Percentiles rank a stretch among this genome's conserved stretches.
Conservation (phyloP, 2,329 filamentous ascomycete genomes). For the Aureobasidium sp. region DNA sequence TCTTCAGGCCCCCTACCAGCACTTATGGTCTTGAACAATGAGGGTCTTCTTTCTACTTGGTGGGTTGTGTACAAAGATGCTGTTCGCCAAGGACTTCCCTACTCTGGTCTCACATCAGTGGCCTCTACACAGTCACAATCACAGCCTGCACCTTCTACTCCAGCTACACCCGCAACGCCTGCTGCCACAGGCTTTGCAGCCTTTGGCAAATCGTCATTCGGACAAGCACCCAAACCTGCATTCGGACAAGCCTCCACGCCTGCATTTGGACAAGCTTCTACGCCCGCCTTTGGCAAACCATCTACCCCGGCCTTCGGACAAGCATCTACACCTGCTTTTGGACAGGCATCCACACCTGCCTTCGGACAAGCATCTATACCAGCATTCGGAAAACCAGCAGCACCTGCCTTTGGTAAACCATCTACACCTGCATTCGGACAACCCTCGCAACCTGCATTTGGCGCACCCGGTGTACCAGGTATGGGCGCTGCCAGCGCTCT, state of each 20-base stretch:
- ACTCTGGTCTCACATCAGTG: constrained; percentile 53
- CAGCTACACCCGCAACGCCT: neutral
- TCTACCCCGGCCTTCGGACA: constrained; percentile 11
- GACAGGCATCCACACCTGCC: constrained; percentile 2
- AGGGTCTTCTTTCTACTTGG: constrained; percentile 78
- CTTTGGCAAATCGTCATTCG: constrained; percentile 16
- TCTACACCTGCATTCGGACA: neutral
- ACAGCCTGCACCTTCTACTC: constrained; percentile 8
- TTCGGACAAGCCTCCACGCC: constrained; percentile 11
- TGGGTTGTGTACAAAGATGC: constrained; percentile 89
- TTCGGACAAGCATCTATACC: constrained; percentile 12
- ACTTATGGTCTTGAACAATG: constrained; percentile 77
- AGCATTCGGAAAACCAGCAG: constrained; percentile 8
- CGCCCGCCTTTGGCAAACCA: constrained; percentile 10
- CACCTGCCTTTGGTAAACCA: constrained; percentile 3
- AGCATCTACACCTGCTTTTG: neutral
- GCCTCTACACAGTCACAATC: constrained; percentile 5
- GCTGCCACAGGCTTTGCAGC: constrained; percentile 15
- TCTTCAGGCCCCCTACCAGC: constrained; percentile 75
- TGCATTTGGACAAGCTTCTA: neutral
- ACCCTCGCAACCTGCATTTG: neutral
- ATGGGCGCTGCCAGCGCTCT: constrained; percentile 13
- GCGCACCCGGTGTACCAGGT: neutral
- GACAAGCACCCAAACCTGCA: neutral
- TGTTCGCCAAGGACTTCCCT: constrained; percentile 63